Evolutionary conservation across 208 protist genomes (phyloP).

Genomic region (Crithidia sp.): DNA sequence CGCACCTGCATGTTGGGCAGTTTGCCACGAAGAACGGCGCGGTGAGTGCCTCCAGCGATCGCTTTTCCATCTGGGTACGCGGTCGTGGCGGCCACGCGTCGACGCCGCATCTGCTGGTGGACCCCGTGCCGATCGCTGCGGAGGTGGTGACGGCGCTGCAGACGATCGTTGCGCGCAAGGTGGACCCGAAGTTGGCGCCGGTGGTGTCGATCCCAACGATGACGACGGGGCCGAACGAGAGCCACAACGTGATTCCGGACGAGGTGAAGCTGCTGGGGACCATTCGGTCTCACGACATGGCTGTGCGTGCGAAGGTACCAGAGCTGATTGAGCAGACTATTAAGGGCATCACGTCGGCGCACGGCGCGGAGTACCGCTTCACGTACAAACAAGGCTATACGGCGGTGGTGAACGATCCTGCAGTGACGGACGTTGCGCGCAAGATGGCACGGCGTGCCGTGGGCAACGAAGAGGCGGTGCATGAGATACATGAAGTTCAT

Average conservation of each 20-base stretch:
- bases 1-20: slow-evolving; percentile 27
- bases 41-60: slow-evolving; percentile 26
- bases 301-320: slow-evolving; percentile 37
- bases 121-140: slow-evolving; percentile 66
- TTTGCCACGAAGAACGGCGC: slow-evolving; percentile 27
- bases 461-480: slow-evolving; percentile 23
- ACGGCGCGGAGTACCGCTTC: slow-evolving; percentile 44
- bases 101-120: slow-evolving; percentile 56
- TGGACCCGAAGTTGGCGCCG: slow-evolving; percentile 44
- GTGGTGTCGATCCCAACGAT: slow-evolving; percentile 62
- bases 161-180: slow-evolving; percentile 61
- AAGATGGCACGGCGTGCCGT: slow-evolving; percentile 37
- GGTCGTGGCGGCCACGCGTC: slow-evolving; percentile 66
- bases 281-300: slow-evolving; percentile 51
- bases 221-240: slow-evolving; percentile 47
- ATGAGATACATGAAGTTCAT: slow-evolving; percentile 7
- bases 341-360: slow-evolving; percentile 46
- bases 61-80: slow-evolving; percentile 48
- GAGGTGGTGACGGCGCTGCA: slow-evolving; percentile 61
- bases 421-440: slow-evolving; percentile 42
- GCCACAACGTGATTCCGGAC: slow-evolving; percentile 76
- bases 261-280: slow-evolving; percentile 58
- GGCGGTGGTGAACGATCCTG: slow-evolving; percentile 58
- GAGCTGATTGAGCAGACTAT: slow-evolving; percentile 52
- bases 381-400: slow-evolving; percentile 50